Evolutionary conservation across 805 yeast species (phyloP).

Genomic region (Wickerhamomyces strasburgensis): DNA sequence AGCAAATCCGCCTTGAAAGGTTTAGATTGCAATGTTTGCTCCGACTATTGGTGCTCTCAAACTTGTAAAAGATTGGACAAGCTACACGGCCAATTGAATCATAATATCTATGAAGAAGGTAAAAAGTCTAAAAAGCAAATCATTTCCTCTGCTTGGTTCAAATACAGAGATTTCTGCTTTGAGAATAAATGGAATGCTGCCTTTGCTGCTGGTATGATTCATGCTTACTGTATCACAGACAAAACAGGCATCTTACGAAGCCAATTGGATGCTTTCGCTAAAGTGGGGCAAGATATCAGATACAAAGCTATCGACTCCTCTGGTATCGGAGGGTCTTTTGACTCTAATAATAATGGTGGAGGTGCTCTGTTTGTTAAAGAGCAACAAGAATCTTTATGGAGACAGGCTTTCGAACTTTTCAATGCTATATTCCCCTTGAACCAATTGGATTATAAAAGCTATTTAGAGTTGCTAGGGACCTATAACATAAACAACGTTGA

Average conservation of each 20-base stretch:
- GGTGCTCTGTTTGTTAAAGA: conserved; percentile 52
- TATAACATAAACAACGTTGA: conserved; percentile 71
- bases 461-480: conserved; percentile 58
- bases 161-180: conserved; percentile 55
- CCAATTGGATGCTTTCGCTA: conserved; percentile 62
- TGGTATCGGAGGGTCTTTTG: conserved; percentile 36
- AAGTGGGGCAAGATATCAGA: conserved; percentile 61
- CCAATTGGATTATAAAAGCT: conserved; percentile 45
- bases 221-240: conserved; percentile 40
- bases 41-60: conserved; percentile 66
- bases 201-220: conserved; percentile 55
- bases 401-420: conserved; percentile 48
- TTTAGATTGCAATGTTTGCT: conserved; percentile 61
- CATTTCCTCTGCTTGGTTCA: conserved; percentile 44
- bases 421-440: conserved; percentile 39
- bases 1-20: conserved; percentile 32
- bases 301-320: conserved; percentile 54
- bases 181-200: conserved; percentile 66
- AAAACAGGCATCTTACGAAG: conserved; percentile 34
- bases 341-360: conserved; percentile 38
- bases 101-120: conserved; percentile 37
- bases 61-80: conserved; percentile 52
- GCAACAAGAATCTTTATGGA: conserved; percentile 56
- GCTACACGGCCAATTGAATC: conserved; percentile 55
- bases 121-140: conserved; percentile 33